Conservation (phyloP, 2,329 filamentous ascomycete genomes). For the Pseudopithomyces maydicus region DNA sequence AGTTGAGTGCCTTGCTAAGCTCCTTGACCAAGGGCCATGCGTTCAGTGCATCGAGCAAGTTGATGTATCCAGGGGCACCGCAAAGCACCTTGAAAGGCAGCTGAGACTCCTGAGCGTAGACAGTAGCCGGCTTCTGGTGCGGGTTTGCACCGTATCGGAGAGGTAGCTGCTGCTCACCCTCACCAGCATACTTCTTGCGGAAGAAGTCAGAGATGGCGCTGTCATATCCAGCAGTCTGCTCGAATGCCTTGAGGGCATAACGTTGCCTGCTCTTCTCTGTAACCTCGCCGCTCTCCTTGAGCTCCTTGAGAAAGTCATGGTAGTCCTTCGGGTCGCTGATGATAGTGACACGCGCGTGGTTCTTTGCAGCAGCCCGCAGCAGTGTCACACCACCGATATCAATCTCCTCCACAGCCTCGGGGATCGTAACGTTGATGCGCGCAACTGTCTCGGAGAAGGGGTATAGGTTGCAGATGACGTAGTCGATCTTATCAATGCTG, state of each 20-base stretch:
- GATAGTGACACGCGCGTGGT: constrained; percentile 93
- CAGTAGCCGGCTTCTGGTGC: constrained; percentile 94
- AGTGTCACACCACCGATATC: constrained; percentile 96
- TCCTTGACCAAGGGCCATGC: constrained; percentile 98
- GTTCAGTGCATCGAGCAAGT: constrained; percentile 93
- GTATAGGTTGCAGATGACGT: constrained; percentile 88
- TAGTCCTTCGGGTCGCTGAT: constrained; percentile 95
- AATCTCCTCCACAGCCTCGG: constrained; percentile 97
- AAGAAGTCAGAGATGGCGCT: constrained; percentile 95
- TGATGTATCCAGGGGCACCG: constrained; percentile 94
- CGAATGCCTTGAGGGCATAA: constrained; percentile 96
- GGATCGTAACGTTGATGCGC: constrained; percentile 95
- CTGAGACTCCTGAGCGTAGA: constrained; percentile 72
- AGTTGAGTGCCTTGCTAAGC: constrained; percentile 83
- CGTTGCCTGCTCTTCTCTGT: constrained; percentile 82
- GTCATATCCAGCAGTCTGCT: constrained; percentile 98
- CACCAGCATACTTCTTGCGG: constrained; percentile 91
- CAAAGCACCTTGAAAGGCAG: constrained; percentile 94
- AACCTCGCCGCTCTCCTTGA: constrained; percentile 80
- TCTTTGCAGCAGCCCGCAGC: constrained; percentile 95
- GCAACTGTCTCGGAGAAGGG: constrained; percentile 98
- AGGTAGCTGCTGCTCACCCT: constrained; percentile 79
- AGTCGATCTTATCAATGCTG: constrained; percentile 50
- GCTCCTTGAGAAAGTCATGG: constrained; percentile 88
- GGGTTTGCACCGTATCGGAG: constrained; percentile 97